phyloP scores from a whole-genome alignment of 345 rosid species.

The Eucalyptus cladocalyx region DNA sequence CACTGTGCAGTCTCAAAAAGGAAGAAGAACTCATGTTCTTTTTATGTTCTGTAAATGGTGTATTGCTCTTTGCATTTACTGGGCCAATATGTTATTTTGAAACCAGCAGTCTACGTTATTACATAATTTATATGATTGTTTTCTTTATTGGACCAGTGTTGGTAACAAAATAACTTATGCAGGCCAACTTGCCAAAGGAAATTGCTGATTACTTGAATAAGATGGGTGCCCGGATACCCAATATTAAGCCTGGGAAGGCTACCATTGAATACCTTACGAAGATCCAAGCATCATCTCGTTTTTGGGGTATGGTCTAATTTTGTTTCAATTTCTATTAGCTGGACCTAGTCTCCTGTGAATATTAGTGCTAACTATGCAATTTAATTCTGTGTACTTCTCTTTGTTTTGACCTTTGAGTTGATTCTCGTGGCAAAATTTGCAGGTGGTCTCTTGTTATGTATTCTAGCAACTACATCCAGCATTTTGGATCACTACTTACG shows the following conservation, averaged over 20 bases:
- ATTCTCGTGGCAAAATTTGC: conserved; percentile 2
- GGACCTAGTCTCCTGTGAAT: neutral
- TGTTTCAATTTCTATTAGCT: neutral
- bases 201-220: conserved; percentile 88
- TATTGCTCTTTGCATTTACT: neutral
- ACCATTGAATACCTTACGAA: conserved; percentile 72
- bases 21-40: neutral
- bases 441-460: conserved; percentile 79
- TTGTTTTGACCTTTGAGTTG: neutral
- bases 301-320: conserved; percentile 60
- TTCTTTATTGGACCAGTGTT: neutral
- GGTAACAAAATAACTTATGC: neutral
- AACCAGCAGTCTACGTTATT: neutral
- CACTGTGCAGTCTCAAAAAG: neutral
- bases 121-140: neutral
- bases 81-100: neutral
- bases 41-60: neutral
- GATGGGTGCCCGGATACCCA: conserved; percentile 98
- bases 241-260: conserved; percentile 90
- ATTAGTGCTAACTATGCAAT: neutral
- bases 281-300: conserved; percentile 93
- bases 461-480: conserved; percentile 78
- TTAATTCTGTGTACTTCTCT: neutral
- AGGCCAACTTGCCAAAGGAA: conserved; percentile 99
- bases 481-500: conserved; percentile 82